Base-by-base conservation (phyloP, 2,329 filamentous ascomycete genomes). In the Xylogone sp. region DNA sequence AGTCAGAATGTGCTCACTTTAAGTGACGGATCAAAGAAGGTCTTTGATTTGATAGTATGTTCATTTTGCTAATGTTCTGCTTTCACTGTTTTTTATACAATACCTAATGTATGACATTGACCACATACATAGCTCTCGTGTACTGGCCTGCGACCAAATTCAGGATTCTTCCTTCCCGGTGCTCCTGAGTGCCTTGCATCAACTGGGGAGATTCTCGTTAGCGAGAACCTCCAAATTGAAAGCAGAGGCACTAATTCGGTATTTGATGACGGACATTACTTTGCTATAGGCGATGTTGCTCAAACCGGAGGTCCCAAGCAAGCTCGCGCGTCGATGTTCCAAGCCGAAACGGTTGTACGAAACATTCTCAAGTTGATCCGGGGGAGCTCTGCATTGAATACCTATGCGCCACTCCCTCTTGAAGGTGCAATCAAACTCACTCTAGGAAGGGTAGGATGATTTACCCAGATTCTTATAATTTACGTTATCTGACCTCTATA, bases 201-300 rank as follows among this genome's bases (percentile, higher is more conserved):
- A 43, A 62, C 42, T n/a, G 53, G 52, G 3, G 42, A 50, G 21
- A 70, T 77, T 45, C 62, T 65, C 1, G 73, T 80, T 4, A 59
- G 67, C 16, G 64, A 69, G 1, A 77, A 72, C 1, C 63, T 82
- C 8, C 77, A 80, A 50, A 57, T 81, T 6, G 45, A 55, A 2
- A 65, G 71, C 49, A 42, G 58, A 1, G 47, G 43, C 5, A 5
- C 34, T 5, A 18, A 16, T 18, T 39, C 34, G 13, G 12, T 18
- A 39, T 39, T 39, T 16, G 8, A 39, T 39, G 34, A 39, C 63
- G 1, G 64, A 72, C 31, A 69, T 81, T 39, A 39, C 13, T 81
- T 77, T 57, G 76, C 77, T 0, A 62, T 75, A 0, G 79, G 78
- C 6, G 78, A 82, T 57, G 73, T 82, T 20, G 72, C 77, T 12